Base-by-base conservation (phyloP, 2,329 filamentous ascomycete genomes). In the Lachnellula subtilissima region DNA sequence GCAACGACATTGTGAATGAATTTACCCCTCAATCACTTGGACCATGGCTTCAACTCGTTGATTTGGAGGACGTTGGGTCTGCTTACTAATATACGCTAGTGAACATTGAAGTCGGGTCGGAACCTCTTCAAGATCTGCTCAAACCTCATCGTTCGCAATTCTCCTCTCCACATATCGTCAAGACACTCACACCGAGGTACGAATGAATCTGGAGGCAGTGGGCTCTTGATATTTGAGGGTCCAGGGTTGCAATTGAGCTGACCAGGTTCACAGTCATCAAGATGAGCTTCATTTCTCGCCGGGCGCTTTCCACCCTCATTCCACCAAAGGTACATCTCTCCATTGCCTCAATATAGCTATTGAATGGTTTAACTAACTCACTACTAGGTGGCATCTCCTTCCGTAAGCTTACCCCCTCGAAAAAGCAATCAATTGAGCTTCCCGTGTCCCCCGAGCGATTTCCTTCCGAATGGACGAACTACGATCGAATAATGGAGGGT, bases 251-350 rank as follows among this genome's bases (percentile, higher is more conserved):
- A 67, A 65, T 62, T 64, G 59, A 28, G 69, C 75, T 73, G 64
- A 71, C 56, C 32, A 55, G 17, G 40, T 37, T 12, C 35, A 11
- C 53, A 75, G 72, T 67, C 66, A 70, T 74, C 82, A 90, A 79
- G 78, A 97, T 96, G 92, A 96, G 91, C 83, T 94, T 86, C 85
- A 83, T 95, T 72, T 84, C 86, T 72, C 89, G 89, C 78, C 87
- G 92, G 79, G 89, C 85, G 83, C 88, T 97, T 73, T 97, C 94
- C 74, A 96, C 95, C 82, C 88, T 99, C 77, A 97, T 99, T 71
- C 95, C 95, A 69, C 94, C 95, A 73, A 99, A 99, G 91, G 93
- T 96, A 81, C 68, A 80, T 68, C 32, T 40, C 42, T 40, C 42
- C 11, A 47, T 35, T 23, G 22, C 50, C 36, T 36, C 45, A 19